Base-by-base conservation (phyloP, 2,329 filamentous ascomycete genomes). In the Colletotrichum kahawae region DNA sequence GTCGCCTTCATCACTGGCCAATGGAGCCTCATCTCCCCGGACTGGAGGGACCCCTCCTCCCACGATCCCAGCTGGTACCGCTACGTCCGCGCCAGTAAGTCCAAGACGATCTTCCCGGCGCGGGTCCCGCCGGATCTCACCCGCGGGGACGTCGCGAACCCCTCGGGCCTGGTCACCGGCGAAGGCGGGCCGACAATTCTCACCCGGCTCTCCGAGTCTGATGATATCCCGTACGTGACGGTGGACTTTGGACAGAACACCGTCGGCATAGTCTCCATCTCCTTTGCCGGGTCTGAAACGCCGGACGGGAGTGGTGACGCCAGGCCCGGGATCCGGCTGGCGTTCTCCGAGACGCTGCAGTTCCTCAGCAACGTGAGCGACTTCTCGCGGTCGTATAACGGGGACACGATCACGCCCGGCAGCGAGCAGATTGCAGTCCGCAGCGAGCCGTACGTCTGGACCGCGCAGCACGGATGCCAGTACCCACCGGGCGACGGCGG, bases 181-280 rank as follows among this genome's bases (percentile, higher is more conserved):
- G 78, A 77, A 5, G 74, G 75, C 16, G 68, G 69, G 18, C 69
- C 81, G 5, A 84, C 85, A 1, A 78, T 84, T 1, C 79, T 88
- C 43, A 80, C 70, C 4, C 81, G 83, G 7, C 29, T n/a, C 1
- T 60, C 60, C 1, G 59, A 51, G 9, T 13, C 29, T 10, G 51
- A 75, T n/a, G 77, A 80, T 5, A 70, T 79, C 0, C 86, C 87
- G 1, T 81, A 81, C 2, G 77, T 89, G 10, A 84, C 88, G 16
- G 77, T 89, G n/a, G 88, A 90, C 77, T 89, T 89, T 78, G 88
- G 88, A 1, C 84, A 85, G 67, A 88, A 88, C 69, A 81, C 87
- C 5, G 87, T 84, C 8, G 88, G 88, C 0, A 80, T 84, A 43
- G 71, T 89, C 5, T 82, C 80, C 5, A 86, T 89, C 54, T 79